Evolutionary conservation across 129 eudicot genomes (phyloP), one percentile per base, ranked within the genome.

Genomic region (Solidago caesia): DNA sequence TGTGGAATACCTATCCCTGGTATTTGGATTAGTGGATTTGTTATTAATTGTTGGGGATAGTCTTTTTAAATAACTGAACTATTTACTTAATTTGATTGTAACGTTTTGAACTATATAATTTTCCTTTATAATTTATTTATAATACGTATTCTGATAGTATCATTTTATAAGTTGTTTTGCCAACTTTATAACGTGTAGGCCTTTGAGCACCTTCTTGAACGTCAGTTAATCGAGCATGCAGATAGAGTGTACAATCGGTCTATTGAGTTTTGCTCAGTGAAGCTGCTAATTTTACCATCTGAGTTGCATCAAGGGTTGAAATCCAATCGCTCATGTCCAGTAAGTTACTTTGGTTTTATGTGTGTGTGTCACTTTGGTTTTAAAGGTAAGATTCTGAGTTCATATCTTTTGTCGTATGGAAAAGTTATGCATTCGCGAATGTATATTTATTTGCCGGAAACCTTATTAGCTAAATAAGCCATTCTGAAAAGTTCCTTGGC

Each of bases 191-290:
- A 46, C 10, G 49, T 86, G 75, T 89, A 90, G 98, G 96, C 98
- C 21, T 88, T 94, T 84, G 97, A 90, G 75, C 98, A 94, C 77
- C 98, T 94, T 75, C 44, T 88, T 48, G 82, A 85, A 61, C 87
- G 97, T 64, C 91, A 85, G 64, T 61, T 94, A 51, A 81, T 90
- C 67, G 82, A 83, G 66, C 87, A 88, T 70, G 75, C 72, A 80
- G 97, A 94, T 68, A 90, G 91, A 80, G 93, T 93, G 48, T 82
- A 85, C 29, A 90, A 81, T 70, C 98, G 88, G 75, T 85, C 88
- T 25, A 47, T 82, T 42, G 97, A 94, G 77, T 94, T 83, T 62
- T 96, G 97, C 48, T 85, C 89, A 15, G 93, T 94, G 74, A 94
- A 86, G 82, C 83, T 90, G 62, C 81, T 94, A 39, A 64, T 94